Evolutionary conservation across 169 alveolate genomes (phyloP).

Genomic region (Hepatocystis sp.): DNA sequence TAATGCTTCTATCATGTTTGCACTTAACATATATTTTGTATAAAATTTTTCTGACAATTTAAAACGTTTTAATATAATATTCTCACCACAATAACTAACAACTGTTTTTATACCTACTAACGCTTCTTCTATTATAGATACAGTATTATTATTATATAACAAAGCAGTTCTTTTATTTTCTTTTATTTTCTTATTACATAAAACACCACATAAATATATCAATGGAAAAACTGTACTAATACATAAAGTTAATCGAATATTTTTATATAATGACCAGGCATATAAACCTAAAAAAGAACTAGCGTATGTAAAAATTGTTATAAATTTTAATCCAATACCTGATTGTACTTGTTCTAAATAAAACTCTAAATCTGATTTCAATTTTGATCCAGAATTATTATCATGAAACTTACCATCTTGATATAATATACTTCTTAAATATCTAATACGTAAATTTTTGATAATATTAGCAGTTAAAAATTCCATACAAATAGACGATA

Average conservation of each 20-base stretch:
- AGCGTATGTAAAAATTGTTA: conserved; percentile 73
- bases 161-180: conserved; percentile 35
- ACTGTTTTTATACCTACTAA: conserved; percentile 77
- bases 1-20: conserved; percentile 59
- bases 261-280: conserved; percentile 45
- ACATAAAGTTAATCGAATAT: conserved; percentile 66
- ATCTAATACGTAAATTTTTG: conserved; percentile 46
- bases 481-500: conserved; percentile 58
- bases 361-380: conserved; percentile 74
- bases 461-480: conserved; percentile 31
- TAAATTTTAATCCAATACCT: conserved; percentile 75
- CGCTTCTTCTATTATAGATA: conserved; percentile 79
- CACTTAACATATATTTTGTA: conserved; percentile 54
- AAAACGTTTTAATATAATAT: conserved; percentile 43
- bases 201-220: conserved; percentile 29
- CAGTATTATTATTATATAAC: conserved; percentile 65
- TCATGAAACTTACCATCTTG: conserved; percentile 79
- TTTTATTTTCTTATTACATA: conserved; percentile 53
- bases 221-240: conserved; percentile 59
- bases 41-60: conserved; percentile 47
- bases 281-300: conserved; percentile 69
- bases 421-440: conserved; percentile 67
- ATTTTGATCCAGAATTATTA: conserved; percentile 71
- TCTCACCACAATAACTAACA: conserved; percentile 77
- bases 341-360: conserved; percentile 72